A percentile compares a stretch with the other conserved stretches of the same genome.
phyloP scores from a whole-genome alignment of 148 eudicot species.

The Nepenthes mirabilis region DNA sequence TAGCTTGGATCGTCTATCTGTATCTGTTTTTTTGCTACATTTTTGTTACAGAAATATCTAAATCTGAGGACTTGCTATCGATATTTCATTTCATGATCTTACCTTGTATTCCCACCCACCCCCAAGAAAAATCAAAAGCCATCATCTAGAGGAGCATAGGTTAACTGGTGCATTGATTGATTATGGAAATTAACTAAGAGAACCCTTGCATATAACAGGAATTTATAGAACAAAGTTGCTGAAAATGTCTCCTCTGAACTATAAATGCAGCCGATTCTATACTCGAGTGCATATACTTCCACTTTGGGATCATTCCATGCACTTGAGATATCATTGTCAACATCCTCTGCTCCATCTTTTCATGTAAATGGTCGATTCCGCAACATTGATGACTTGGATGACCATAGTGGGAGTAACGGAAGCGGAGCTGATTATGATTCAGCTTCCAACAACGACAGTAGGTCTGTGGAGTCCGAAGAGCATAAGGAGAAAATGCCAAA shows the following conservation, averaged over 20 bases:
- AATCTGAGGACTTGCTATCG: no score
- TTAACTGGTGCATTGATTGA: no score
- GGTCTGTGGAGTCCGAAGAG: conserved; percentile 96
- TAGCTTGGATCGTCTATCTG: no score
- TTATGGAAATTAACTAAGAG: no score
- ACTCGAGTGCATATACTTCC: conserved; percentile 71
- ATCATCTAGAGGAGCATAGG: no score
- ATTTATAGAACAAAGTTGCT: no score
- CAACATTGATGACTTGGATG: conserved; percentile 78
- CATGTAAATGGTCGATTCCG: conserved; percentile 74
- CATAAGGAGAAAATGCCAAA: conserved; percentile 61
- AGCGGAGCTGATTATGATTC: conserved; percentile 67
- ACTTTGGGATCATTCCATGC: conserved; percentile 72
- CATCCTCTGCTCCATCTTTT: conserved; percentile 34
- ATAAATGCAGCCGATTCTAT: conserved; percentile 30
- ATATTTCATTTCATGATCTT: no score
- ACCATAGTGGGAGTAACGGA: conserved; percentile 50
- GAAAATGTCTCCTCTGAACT: conserved; percentile 18
- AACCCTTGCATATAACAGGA: no score
- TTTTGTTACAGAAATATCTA: no score
- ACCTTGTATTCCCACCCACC: no score
- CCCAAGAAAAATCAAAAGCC: no score
- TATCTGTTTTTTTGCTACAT: no score
- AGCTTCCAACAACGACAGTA: conserved; percentile 72
- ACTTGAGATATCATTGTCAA: conserved; percentile 40